Evolutionary conservation across 371 early-diverging fungal species (phyloP).

Genomic region (Rhizopus sp.): DNA sequence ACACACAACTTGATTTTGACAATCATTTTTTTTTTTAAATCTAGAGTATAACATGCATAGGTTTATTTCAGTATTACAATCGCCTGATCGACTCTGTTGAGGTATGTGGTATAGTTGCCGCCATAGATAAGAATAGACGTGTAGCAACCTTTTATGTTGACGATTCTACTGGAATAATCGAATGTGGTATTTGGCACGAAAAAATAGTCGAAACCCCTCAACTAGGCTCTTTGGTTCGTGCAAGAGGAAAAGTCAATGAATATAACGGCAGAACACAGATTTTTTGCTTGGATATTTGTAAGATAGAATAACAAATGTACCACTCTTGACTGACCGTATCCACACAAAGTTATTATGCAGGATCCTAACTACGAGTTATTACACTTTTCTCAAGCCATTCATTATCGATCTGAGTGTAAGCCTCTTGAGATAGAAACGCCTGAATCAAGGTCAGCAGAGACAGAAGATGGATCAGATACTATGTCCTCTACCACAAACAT

Average conservation of each 20-base stretch:
- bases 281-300: conserved; percentile 13
- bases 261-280: conserved; percentile 7
- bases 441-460: not conserved
- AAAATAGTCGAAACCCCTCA: not conserved
- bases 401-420: not conserved
- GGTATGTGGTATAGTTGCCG: conserved; percentile 18
- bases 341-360: not conserved
- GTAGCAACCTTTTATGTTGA: conserved; percentile 15
- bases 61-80: conserved; percentile 1
- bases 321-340: no score
- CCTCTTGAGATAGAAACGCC: not conserved
- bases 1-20: not conserved
- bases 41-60: not conserved
- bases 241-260: conserved; percentile 9
- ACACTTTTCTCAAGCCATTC: conserved; percentile 1
- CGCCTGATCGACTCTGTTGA: conserved; percentile 12
- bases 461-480: not conserved
- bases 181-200: conserved; percentile 16
- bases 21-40: not conserved
- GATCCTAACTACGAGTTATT: not conserved
- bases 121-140: conserved; percentile 1
- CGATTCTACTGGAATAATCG: conserved; percentile 19
- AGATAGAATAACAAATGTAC: not conserved
- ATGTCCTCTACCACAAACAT: no score
- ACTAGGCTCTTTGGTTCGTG: conserved; percentile 13